Base-by-base conservation (phyloP, 1,284 basidiomycete species). In the Phlebopus sp. region DNA sequence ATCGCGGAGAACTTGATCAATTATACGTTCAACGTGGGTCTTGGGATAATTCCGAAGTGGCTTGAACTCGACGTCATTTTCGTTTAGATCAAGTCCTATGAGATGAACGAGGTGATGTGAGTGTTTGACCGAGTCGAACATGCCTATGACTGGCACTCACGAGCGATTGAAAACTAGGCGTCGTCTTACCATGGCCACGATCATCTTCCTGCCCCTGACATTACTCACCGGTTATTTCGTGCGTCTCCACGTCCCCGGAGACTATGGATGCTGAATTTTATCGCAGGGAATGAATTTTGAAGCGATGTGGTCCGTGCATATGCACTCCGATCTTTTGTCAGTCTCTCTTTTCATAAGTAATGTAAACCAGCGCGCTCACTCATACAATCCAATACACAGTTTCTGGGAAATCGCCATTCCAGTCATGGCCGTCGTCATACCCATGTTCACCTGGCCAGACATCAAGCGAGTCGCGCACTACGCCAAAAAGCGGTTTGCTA, bases 171-270 rank as follows among this genome's bases (percentile, higher is more conserved):
- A 41, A 21, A 39, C 9, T 27, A 50, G 49, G 73, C 75, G 76
- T 19, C 73, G 77, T n/a, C 65, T 84, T 37, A 83, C 81, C 6
- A 56, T 84, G 13, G 77, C 77, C 1, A 86, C 82, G 1, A 81
- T 87, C 57, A 79, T 86, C 55, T 87, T 82, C 69, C 64, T 87
- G 13, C 85, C 85, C 1, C 62, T 87, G 19, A 86, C 84, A 1
- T 71, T 87, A 23, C 69, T 89, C 14, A 84, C 83, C 14, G 84
- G 84, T 35, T 87, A 86, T 65, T 86, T 87, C 56, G 81, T 82
- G 60, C 53, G 79, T 71, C 13, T 7, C n/a, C 40, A 10, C 21
- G 3, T 21, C 10, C 11, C 13, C 17, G 11, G 30, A 5, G 21
- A n/a, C 37, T 11, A 15, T 25, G 18, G 17, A 31, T 18, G 32